Base-by-base conservation (phyloP, 441 rosid species). In the Capsella rubella region DNA sequence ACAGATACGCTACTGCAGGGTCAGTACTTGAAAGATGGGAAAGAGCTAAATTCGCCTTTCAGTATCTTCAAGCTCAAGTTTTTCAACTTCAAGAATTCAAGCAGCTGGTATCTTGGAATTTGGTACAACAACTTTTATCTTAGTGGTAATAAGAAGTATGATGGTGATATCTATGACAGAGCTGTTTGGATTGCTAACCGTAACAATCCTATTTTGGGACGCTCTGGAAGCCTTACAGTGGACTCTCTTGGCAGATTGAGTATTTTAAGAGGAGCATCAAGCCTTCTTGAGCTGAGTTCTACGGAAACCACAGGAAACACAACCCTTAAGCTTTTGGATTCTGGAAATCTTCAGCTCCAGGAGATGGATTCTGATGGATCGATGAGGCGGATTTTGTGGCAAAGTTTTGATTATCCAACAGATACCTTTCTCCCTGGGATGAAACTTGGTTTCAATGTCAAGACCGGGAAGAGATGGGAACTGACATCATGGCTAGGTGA, bases 111-210 rank as follows among this genome's bases (percentile, higher is more conserved):
- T 60, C 73, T 77, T 51, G 80, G 80, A 14, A 72, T 77, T 46
- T 77, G 52, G 69, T 72, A 72, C 53, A 72, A 52, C 40, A 14
- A 27, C 54, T 12, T 76, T 31, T 64, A 76, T 76, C 76, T 76
- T 57, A n/a, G 16, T 15, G 79, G 58, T 53, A 52, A 75, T 1
- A 1, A 51, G 31, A 46, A 35, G 8, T 34, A 63, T 66, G 34
- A 63, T 66, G 34, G 0, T 65, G 58, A 52, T 52, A 31, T 59
- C 12, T 40, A 67, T 8, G 40, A 72, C 49, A 61, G n/a, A 29
- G 18, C 73, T 34, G 79, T 81, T 2, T 81, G 81, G 84, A 55
- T 77, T 70, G 81, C 77, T 37, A 81, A 81, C 60, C 66, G 79
- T 5, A 60, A 73, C 53, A 42, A 21, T 31, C 79, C 81, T 8